Conservation (phyloP, 225 moss, liverwort and hornwort species). For the Physcomitrium patens region DNA sequence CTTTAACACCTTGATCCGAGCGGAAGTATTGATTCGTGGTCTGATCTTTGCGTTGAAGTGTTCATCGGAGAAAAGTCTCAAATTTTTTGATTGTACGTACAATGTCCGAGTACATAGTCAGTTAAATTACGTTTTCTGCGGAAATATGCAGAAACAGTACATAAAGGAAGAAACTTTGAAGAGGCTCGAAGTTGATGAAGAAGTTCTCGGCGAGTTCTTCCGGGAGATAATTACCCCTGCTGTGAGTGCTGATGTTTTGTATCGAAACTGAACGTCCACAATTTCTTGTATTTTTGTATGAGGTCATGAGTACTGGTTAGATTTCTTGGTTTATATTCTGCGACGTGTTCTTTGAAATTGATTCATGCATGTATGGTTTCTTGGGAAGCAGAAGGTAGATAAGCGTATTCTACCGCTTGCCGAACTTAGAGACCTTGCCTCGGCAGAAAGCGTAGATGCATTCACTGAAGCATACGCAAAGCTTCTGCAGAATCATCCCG, state of each 20-base stretch:
- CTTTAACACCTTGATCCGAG: constrained; percentile 13
- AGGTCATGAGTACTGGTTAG: constrained; percentile 4
- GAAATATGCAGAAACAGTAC: constrained; percentile 69
- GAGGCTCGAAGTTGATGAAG: constrained; percentile 98
- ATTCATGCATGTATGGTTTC: constrained; percentile 14
- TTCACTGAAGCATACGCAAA: constrained; percentile 93
- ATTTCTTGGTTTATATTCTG: constrained; percentile 2
- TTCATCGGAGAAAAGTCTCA: not conserved
- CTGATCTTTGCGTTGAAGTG: not conserved
- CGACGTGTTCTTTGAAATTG: not conserved
- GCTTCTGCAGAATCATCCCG: constrained; percentile 92
- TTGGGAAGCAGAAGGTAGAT: constrained; percentile 84
- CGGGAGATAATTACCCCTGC: constrained; percentile 89
- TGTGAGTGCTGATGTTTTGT: constrained; percentile 47
- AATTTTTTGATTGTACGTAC: constrained; percentile 7
- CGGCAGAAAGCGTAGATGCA: constrained; percentile 98
- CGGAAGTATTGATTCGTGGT: not conserved
- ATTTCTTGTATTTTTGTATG: constrained; percentile 8
- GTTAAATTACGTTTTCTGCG: constrained; percentile 1
- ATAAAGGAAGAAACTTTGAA: constrained; percentile 99
- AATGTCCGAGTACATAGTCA: not conserved
- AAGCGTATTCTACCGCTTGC: constrained; percentile 91
- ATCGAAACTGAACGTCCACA: not conserved
- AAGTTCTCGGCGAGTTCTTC: constrained; percentile 93
- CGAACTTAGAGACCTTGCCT: constrained; percentile 94